Base-by-base conservation (phyloP, 2,329 filamentous ascomycete genomes). In the Xylariomycetidae sp. region DNA sequence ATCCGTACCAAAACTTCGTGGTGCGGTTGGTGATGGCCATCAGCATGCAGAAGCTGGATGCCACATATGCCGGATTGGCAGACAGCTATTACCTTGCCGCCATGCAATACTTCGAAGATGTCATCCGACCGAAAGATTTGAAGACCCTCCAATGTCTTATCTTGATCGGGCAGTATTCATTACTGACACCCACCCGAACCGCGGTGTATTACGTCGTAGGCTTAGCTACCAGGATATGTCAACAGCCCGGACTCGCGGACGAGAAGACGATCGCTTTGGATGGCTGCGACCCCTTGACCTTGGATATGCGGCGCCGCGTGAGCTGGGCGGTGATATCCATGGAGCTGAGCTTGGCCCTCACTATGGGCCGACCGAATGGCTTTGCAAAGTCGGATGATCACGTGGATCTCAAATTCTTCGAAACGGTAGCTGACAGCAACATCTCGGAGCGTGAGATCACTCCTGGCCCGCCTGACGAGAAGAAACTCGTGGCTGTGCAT, bases 31-130 rank as follows among this genome's bases (percentile, higher is more conserved):
- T 95, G 33, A 79, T 96, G 52, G 90, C 92, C 19, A 94, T 95
- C 52, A 90, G 87, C 56, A 75, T 96, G 60, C 90, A 96, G 60
- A 95, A 93, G 59, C 72, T 95, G 50, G 86, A 89, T 54, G 76
- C 82, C 0, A 80, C 85, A 44, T 96, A 92, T 58, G 88, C 89
- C n/a, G 89, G 89, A 16, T 67, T 96, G 18, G 90, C 92, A 19
- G 90, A 96, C 60, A 89, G 87, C 54, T 96, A 94, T 62, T 96
- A 95, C 53, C 72, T 95, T 15, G 85, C 89, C 16, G 90, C 90
- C 5, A 79, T 96, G 64, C 79, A 82, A 41, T 81, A 81, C 49
- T 79, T 96, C 40, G 85, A 95, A 57, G 77, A 79, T 3, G 80
- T 93, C 9, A 74, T 96, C 34, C 79, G 81, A 33, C 79, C 82